phyloP scores from a whole-genome alignment of 2,329 filamentous ascomycete species.

The Pestalotiopsis sp. region DNA sequence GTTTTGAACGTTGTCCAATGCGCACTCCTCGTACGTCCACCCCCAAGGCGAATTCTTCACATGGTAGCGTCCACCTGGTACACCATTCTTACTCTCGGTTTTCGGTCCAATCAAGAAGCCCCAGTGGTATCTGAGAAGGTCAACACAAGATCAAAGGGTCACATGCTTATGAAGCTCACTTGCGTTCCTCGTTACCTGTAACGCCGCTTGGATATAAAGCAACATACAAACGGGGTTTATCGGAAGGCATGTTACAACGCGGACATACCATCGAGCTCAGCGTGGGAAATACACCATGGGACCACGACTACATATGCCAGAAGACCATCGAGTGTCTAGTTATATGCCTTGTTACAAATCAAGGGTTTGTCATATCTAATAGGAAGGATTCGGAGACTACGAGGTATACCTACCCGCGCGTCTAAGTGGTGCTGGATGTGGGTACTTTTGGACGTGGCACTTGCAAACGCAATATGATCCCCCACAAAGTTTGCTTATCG shows the following conservation, averaged over 20 bases:
- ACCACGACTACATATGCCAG: no score
- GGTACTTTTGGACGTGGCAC: no score
- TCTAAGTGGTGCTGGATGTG: no score
- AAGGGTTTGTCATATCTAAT: no score
- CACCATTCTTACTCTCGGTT: conserved; percentile 21
- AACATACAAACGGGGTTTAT: conserved; percentile 35
- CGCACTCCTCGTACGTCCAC: conserved; percentile 31
- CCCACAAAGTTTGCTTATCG: no score
- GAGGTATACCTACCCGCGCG: no score
- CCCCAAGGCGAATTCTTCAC: conserved; percentile 29
- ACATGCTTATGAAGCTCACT: conserved; percentile 19
- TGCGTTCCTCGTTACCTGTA: conserved; percentile 25
- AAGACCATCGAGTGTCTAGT: no score
- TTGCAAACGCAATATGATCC: no score
- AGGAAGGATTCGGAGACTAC: no score
- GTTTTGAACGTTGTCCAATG: conserved; percentile 21
- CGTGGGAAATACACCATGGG: no score
- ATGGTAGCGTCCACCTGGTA: conserved; percentile 34
- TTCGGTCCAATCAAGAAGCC: conserved; percentile 35
- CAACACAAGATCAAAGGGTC: background rate
- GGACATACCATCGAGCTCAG: no score
- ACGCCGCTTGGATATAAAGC: conserved; percentile 33
- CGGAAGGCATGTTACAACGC: conserved; percentile 9
- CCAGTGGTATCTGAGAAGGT: conserved; percentile 30
- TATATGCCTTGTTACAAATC: no score